Conservation (phyloP, 345 rosid genomes). For the Euphorbia lathyris region DNA sequence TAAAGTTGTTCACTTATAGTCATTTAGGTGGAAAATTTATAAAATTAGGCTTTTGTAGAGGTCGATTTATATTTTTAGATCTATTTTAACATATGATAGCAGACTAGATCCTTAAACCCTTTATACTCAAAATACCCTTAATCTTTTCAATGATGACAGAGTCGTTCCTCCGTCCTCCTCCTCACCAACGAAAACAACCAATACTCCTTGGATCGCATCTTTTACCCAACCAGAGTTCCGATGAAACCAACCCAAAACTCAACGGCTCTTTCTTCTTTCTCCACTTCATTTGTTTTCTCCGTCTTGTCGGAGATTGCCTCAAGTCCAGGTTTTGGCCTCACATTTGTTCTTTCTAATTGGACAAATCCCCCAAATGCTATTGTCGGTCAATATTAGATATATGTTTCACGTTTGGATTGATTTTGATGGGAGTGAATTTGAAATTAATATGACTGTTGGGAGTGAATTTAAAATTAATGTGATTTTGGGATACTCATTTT, state of each 20-base stretch:
- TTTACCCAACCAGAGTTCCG: slow-evolving; percentile 47
- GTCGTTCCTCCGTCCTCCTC: slow-evolving; percentile 49
- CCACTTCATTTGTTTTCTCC: slow-evolving; percentile 59
- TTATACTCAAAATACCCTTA: no score
- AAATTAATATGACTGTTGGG: slow-evolving; percentile 71
- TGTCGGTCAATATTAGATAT: slow-evolving; percentile 63
- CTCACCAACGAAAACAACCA: slow-evolving; percentile 62
- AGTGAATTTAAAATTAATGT: no score
- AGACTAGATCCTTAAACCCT: no score
- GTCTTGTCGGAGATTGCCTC: slow-evolving; percentile 47
- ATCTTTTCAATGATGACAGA: slow-evolving; percentile 53
- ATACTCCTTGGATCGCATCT: slow-evolving; percentile 56
- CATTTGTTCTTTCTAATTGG: slow-evolving; percentile 73
- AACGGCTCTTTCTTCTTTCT: slow-evolving; percentile 55
- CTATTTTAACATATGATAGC: no score
- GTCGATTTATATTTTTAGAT: no score
- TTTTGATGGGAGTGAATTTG: slow-evolving; percentile 55
- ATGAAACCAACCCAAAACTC: slow-evolving; percentile 47
- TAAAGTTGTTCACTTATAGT: no score
- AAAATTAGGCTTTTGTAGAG: no score
- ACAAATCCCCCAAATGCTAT: slow-evolving; percentile 68
- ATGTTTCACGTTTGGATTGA: slow-evolving; percentile 87
- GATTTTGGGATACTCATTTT: no score
- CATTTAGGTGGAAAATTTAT: no score
- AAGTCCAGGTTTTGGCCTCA: slow-evolving; percentile 82